These are phyloP conservation scores for Dalechampia spathulata DNA, from an alignment of 441 rosid species.

Conservation along the genomic window DNA sequence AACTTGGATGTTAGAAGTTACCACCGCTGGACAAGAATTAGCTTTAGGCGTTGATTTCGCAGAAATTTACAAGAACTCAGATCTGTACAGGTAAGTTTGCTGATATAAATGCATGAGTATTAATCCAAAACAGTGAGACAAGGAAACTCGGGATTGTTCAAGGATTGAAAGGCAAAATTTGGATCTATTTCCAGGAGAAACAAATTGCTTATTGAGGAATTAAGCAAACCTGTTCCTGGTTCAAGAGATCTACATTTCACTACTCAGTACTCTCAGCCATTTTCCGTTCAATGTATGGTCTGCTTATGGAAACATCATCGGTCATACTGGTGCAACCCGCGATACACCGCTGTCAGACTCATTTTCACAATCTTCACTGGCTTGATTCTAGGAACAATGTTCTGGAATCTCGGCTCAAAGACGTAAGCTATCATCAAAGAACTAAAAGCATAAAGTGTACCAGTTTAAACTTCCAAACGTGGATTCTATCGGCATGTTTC, in stretches of 20 bases:
- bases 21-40: constrained; percentile 41
- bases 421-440: constrained; percentile 24
- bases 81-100: constrained; percentile 41
- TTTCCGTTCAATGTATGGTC: constrained; percentile 47
- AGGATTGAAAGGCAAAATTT: neutral
- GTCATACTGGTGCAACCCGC: constrained; percentile 75
- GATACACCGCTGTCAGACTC: constrained; percentile 62
- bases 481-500: neutral
- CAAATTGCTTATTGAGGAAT: constrained; percentile 43
- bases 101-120: neutral
- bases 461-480: neutral
- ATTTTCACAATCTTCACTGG: constrained; percentile 50
- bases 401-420: constrained; percentile 62
- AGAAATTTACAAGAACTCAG: constrained; percentile 54
- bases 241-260: constrained; percentile 53
- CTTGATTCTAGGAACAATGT: constrained; percentile 60
- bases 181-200: constrained; percentile 39
- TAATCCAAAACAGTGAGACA: too few relatives aligned
- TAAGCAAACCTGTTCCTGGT: constrained; percentile 46
- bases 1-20: constrained; percentile 78
- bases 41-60: constrained; percentile 51
- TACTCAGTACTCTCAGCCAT: constrained; percentile 45
- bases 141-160: neutral
- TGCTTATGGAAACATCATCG: constrained; percentile 67
- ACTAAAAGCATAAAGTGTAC: neutral